Evolutionary conservation across 352 stramenopile genomes (phyloP).

Genomic region (Pythium pyrilobum): DNA sequence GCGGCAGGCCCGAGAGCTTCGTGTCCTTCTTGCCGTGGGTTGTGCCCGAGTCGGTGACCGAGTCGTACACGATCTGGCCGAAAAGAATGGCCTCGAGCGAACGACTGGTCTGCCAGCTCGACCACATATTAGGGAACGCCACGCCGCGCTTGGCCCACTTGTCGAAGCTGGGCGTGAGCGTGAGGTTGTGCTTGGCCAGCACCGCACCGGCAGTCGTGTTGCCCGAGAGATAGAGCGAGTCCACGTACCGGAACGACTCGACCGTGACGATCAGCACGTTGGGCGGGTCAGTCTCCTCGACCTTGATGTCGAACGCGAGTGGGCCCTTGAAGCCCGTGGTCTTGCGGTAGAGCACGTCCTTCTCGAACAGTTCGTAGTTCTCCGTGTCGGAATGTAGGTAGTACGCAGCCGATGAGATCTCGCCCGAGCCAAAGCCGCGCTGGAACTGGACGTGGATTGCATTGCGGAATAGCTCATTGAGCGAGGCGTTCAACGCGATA

Average conservation of each 20-base stretch:
- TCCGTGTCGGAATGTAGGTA: conserved; percentile 39
- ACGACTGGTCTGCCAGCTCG: conserved; percentile 48
- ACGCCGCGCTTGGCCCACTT: conserved; percentile 41
- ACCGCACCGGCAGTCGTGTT: conserved; percentile 15
- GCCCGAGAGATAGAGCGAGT: conserved; percentile 46
- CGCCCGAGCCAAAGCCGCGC: background rate
- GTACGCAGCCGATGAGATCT: background rate
- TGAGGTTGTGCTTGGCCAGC: conserved; percentile 28
- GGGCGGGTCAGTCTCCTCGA: conserved; percentile 26
- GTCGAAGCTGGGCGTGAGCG: conserved; percentile 44
- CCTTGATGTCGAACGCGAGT: conserved; percentile 34
- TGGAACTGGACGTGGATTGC: background rate
- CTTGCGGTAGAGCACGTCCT: conserved; percentile 32
- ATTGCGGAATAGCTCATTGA: conserved; percentile 16
- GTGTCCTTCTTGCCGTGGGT: conserved; percentile 25
- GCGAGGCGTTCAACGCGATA: conserved; percentile 11
- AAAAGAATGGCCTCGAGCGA: conserved; percentile 54
- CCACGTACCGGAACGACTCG: conserved; percentile 49
- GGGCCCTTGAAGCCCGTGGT: conserved; percentile 35
- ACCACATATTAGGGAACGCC: conserved; percentile 51
- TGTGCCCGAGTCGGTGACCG: conserved; percentile 28
- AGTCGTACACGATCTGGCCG: conserved; percentile 44
- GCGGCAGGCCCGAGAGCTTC: conserved; percentile 34
- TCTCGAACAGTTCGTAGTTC: conserved; percentile 30
- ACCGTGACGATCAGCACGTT: conserved; percentile 50